Percentiles rank a stretch among this genome's conserved stretches.
These are phyloP conservation scores for Sordaria brevicollis DNA, from an alignment of 495 filamentous ascomycete species.

Conservation along the genomic window DNA sequence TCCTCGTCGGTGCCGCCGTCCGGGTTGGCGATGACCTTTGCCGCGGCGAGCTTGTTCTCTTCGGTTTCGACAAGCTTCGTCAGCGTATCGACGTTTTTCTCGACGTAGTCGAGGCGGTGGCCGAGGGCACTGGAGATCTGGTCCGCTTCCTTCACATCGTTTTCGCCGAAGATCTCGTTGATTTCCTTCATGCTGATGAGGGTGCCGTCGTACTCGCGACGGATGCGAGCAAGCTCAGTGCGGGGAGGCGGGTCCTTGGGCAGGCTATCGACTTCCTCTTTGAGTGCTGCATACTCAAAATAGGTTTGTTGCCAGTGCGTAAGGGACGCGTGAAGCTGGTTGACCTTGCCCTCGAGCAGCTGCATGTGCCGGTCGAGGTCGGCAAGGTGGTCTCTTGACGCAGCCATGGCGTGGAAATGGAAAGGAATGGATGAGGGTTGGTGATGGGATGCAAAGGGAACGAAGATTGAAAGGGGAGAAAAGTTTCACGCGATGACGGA, in stretches of 20 bases:
- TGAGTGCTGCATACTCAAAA: constrained; percentile 80
- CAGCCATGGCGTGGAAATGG: constrained; percentile 11
- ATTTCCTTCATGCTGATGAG: constrained; percentile 45
- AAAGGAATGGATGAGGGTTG: neutral
- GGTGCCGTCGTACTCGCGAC: constrained; percentile 31
- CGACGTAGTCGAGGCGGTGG: constrained; percentile 77
- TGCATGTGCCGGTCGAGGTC: constrained; percentile 65
- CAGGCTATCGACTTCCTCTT: constrained; percentile 58
- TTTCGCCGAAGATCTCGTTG: constrained; percentile 52
- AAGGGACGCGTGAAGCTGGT: constrained; percentile 64
- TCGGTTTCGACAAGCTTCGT: constrained; percentile 56
- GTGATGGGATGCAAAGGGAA: neutral
- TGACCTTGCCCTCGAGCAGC: constrained; percentile 64
- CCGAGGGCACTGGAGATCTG: constrained; percentile 62
- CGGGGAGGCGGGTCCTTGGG: constrained; percentile 40
- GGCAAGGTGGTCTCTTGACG: constrained; percentile 34
- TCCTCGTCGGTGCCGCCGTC: constrained; percentile 48
- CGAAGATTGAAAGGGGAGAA: neutral
- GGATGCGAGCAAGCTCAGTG: constrained; percentile 31
- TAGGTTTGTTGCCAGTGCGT: constrained; percentile 85
- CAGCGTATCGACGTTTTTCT: constrained; percentile 61
- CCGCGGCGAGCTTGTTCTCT: constrained; percentile 55
- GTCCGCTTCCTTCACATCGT: constrained; percentile 35
- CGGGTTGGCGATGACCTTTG: constrained; percentile 31
- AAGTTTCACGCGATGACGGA: neutral